Percentiles rank a stretch among this genome's conserved stretches.
These are phyloP conservation scores for Arthrocladium fulminans DNA, from an alignment of 2,329 filamentous ascomycete genomes.

Conservation along the genomic window DNA sequence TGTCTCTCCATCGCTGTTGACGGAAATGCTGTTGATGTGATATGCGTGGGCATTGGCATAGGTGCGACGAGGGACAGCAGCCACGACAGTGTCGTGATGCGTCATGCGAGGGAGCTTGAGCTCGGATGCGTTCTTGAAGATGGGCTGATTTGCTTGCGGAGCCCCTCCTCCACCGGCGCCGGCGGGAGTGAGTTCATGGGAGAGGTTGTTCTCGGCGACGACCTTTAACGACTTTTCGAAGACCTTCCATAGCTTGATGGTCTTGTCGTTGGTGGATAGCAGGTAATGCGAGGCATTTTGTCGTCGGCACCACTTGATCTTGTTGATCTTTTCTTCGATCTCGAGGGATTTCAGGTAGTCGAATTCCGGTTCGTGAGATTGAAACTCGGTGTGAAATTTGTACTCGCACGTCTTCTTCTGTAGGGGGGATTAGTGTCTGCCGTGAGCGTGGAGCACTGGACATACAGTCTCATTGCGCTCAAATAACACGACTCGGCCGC, in stretches of 20 bases:
- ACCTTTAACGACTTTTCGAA: constrained; percentile 99
- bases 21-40: constrained; percentile 99
- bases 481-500: constrained; percentile 43
- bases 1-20: constrained; percentile 97
- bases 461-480: constrained; percentile 84
- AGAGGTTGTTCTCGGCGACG: constrained; percentile 96
- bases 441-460: constrained; percentile 15
- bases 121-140: constrained; percentile 72
- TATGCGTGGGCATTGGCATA: constrained; percentile 98
- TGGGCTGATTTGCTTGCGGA: constrained; percentile 59
- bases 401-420: constrained; percentile 99
- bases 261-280: constrained; percentile 98
- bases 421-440: constrained; percentile 13
- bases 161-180: constrained; percentile 65
- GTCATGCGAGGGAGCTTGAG: constrained; percentile 92
- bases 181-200: constrained; percentile 78
- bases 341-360: constrained; percentile 98
- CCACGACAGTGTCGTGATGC: constrained; percentile 96
- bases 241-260: constrained; percentile 99
- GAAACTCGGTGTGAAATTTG: constrained; percentile 99
- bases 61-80: constrained; percentile 86
- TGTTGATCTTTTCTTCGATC: constrained; percentile 99
- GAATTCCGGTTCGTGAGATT: constrained; percentile 98
- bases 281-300: constrained; percentile 98
- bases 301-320: constrained; percentile 98